phyloP scores from a whole-genome alignment of 495 filamentous ascomycete genomes.

The Thozetella sp. region DNA sequence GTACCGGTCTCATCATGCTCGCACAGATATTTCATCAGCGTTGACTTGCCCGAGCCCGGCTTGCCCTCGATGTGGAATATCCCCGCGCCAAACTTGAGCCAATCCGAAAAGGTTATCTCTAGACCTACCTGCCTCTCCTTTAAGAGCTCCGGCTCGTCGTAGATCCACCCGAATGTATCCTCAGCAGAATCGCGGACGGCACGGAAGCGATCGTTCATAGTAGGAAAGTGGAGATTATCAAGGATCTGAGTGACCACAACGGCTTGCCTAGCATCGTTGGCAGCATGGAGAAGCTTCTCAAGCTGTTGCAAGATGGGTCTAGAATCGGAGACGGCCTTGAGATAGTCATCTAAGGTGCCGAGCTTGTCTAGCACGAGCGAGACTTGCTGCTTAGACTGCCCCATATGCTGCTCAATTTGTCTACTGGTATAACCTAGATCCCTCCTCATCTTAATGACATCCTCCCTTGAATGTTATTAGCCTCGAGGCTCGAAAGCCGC shows the following conservation, averaged over 20 bases:
- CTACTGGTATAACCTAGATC: background rate
- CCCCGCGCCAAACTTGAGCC: background rate
- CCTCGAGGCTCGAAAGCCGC: background rate
- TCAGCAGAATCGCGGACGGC: background rate
- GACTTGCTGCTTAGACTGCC: background rate
- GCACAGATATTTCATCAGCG: background rate
- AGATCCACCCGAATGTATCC: background rate
- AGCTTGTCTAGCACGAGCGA: background rate
- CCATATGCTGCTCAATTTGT: background rate
- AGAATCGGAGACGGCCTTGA: background rate
- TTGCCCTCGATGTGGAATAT: background rate
- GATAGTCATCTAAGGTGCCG: background rate
- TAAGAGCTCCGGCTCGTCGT: background rate
- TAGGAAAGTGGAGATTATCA: background rate
- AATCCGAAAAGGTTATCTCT: background rate
- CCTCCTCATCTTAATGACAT: background rate
- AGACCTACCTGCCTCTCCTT: background rate
- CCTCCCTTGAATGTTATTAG: background rate
- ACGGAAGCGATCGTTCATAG: background rate
- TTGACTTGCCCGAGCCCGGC: background rate
- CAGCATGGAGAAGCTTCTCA: background rate
- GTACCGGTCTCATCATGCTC: background rate
- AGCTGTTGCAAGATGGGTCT: background rate
- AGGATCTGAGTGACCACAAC: background rate
- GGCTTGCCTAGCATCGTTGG: background rate